Percentiles rank a stretch among this genome's conserved stretches.
phyloP scores from a whole-genome alignment of 2,329 filamentous ascomycete species.

The Orbilia javanica region DNA sequence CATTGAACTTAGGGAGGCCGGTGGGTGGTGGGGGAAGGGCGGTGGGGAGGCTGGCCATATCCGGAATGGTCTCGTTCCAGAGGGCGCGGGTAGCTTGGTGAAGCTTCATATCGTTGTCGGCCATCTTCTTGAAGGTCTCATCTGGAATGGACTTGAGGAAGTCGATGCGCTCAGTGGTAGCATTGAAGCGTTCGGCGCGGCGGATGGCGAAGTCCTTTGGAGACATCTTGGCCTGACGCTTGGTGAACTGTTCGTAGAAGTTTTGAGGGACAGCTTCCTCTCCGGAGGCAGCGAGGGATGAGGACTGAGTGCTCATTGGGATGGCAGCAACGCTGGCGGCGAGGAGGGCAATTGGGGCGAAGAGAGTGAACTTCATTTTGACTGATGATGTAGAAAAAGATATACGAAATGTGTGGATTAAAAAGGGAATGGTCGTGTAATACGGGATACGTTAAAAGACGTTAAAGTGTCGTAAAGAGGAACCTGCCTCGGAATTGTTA shows the following conservation, averaged over 20 bases:
- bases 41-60: constrained; percentile 21
- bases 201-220: constrained; percentile 33
- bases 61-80: constrained; percentile 63
- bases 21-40: constrained; percentile 3
- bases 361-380: constrained; percentile 45
- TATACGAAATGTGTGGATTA: constrained; percentile 8
- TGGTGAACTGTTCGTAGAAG: constrained; percentile 11
- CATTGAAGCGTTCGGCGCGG: constrained; percentile 33
- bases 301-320: neutral
- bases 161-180: constrained; percentile 23
- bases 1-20: constrained; percentile 11
- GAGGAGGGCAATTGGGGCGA: constrained; percentile 30
- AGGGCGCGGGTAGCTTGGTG: constrained; percentile 66
- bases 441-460: constrained; percentile 37
- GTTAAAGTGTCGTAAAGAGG: constrained; percentile 35
- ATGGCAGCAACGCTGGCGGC: neutral
- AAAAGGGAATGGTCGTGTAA: constrained; percentile 26
- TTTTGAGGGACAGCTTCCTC: constrained; percentile 1
- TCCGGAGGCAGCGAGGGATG: constrained; percentile 11
- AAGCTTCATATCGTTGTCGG: constrained; percentile 66
- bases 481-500: constrained; percentile 35
- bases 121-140: constrained; percentile 34
- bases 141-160: constrained; percentile 38
- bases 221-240: constrained; percentile 20
- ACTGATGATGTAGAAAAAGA: constrained; percentile 16